These are phyloP conservation scores for Paecilomyces niveus DNA, from an alignment of 2,329 filamentous ascomycete genomes.

Conservation along the genomic window DNA sequence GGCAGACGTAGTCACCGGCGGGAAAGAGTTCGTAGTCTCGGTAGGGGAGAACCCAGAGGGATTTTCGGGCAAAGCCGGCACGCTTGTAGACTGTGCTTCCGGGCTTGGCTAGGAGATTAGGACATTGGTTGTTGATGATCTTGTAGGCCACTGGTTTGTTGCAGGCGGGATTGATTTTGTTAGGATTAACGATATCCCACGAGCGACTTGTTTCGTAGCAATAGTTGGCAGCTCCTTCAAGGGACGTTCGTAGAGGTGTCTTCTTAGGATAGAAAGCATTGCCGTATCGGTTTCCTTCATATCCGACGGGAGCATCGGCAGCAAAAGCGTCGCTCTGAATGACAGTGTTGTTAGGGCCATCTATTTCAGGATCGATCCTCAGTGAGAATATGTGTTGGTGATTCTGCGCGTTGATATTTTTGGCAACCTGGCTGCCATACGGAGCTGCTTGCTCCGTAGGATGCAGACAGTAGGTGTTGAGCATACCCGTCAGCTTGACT, in stretches of 20 bases:
- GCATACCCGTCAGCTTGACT: slow-evolving; percentile 82
- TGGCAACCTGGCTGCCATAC: slow-evolving; percentile 88
- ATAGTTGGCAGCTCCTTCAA: slow-evolving; percentile 68
- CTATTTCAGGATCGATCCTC: slow-evolving; percentile 78
- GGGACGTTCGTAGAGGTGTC: slow-evolving; percentile 67
- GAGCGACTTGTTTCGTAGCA: slow-evolving; percentile 70
- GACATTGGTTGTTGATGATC: slow-evolving; percentile 78
- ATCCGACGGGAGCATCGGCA: slow-evolving; percentile 68
- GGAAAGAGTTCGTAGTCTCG: slow-evolving; percentile 54
- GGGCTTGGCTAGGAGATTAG: slow-evolving; percentile 69
- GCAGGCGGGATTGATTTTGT: slow-evolving; percentile 73
- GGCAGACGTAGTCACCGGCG: slow-evolving; percentile 54
- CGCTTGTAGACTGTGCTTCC: slow-evolving; percentile 81
- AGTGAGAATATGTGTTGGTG: slow-evolving; percentile 94
- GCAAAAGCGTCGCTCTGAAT: slow-evolving; percentile 72
- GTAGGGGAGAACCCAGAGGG: slow-evolving; percentile 66
- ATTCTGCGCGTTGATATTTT: slow-evolving; percentile 88
- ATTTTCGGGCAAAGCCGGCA: slow-evolving; percentile 78
- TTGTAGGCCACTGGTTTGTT: slow-evolving; percentile 83
- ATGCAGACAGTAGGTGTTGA: slow-evolving; percentile 83
- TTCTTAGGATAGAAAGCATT: slow-evolving; percentile 85
- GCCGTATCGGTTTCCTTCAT: slow-evolving; percentile 75
- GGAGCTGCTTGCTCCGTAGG: slow-evolving; percentile 73
- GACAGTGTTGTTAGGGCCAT: slow-evolving; percentile 76
- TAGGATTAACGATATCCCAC: slow-evolving; percentile 86